A percentile compares a stretch with the other conserved stretches of the same genome.
Conservation (phyloP, 2,329 filamentous ascomycete genomes). For the Cercospora sp. region DNA sequence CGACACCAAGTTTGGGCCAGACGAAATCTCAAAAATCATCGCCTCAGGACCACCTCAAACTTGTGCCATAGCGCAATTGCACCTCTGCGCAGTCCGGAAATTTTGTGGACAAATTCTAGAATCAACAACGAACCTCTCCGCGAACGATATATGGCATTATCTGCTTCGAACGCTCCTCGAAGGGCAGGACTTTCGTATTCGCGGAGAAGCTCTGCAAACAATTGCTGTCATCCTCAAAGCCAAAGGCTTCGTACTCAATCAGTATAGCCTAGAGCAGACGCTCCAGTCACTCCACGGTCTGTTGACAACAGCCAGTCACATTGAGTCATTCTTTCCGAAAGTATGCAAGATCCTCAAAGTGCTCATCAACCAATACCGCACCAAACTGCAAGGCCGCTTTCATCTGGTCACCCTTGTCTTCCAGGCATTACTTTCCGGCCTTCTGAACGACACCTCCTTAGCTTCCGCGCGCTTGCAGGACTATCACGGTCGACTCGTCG, state of each 20-base stretch:
- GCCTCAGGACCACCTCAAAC: background rate
- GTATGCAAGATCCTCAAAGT: constrained; percentile 56
- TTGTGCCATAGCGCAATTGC: background rate
- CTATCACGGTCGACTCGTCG: constrained; percentile 53
- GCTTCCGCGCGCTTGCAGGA: constrained; percentile 27
- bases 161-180: constrained; percentile 8
- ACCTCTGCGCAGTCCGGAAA: background rate
- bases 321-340: constrained; percentile 52
- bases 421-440: constrained; percentile 55
- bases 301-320: constrained; percentile 31
- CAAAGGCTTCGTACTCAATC: constrained; percentile 45
- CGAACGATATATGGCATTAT: constrained; percentile 7
- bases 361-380: constrained; percentile 58
- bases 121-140: background rate
- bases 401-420: constrained; percentile 60
- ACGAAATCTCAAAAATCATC: background rate
- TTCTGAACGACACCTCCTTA: constrained; percentile 50
- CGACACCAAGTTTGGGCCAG: background rate
- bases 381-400: constrained; percentile 60
- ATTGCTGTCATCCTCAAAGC: constrained; percentile 28
- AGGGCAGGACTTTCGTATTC: background rate
- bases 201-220: constrained; percentile 19
- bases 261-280: constrained; percentile 47
- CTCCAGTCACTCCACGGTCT: constrained; percentile 42
- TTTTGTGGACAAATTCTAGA: background rate